Conservation (phyloP, 306 rosid species). For the Vachellia pachyceras region DNA sequence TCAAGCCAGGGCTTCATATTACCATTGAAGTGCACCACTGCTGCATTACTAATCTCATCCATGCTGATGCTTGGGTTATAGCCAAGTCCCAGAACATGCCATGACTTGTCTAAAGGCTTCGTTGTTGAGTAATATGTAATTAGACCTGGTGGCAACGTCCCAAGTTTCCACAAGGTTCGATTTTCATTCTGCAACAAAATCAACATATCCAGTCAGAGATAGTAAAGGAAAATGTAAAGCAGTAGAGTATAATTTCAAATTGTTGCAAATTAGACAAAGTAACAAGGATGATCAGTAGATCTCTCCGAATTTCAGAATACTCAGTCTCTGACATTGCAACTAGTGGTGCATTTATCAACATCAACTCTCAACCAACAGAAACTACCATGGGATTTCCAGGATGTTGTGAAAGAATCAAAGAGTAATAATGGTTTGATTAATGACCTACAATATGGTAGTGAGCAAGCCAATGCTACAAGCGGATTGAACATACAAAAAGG, state of each 20-base stretch:
- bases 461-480: neutral
- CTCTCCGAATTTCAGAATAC: slow-evolving; percentile 28
- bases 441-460: slow-evolving; percentile 1
- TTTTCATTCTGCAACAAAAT: slow-evolving; percentile 72
- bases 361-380: neutral
- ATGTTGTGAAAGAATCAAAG: neutral
- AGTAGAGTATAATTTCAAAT: neutral
- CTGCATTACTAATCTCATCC: slow-evolving; percentile 80
- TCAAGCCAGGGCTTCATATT: slow-evolving; percentile 96
- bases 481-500: slow-evolving; percentile 4
- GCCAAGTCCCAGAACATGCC: slow-evolving; percentile 93
- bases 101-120: slow-evolving; percentile 83
- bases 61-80: slow-evolving; percentile 87
- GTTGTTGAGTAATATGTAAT: slow-evolving; percentile 82
- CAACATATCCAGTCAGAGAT: slow-evolving; percentile 34
- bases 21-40: slow-evolving; percentile 89
- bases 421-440: slow-evolving; percentile 21
- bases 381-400: neutral
- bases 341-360: neutral
- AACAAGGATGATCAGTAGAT: slow-evolving; percentile 15
- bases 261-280: slow-evolving; percentile 16
- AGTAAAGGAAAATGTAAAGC: no score
- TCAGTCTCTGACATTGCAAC: slow-evolving; percentile 19
- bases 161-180: slow-evolving; percentile 81
- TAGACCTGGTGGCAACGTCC: slow-evolving; percentile 85